Evolutionary conservation across 768 basidiomycete species (phyloP).

Genomic region (Neoboletus brunneissimus): DNA sequence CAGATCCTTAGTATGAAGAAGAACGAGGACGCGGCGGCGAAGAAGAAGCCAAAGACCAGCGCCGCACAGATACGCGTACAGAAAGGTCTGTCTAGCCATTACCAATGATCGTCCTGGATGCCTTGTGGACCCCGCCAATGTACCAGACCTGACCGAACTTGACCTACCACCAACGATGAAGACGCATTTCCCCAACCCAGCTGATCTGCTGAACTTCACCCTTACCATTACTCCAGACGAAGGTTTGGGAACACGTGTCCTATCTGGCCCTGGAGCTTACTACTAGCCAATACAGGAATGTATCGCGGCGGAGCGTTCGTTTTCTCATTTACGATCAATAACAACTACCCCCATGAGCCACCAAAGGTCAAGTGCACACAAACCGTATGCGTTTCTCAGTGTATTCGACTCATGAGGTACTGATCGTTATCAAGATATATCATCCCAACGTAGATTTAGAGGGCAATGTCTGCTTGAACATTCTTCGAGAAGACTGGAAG

Average conservation of each 20-base stretch:
- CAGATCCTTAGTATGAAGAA: slow-evolving; percentile 99
- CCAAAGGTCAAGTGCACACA: slow-evolving; percentile 98
- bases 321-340: slow-evolving; percentile 95
- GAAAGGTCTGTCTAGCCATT: slow-evolving; percentile 63
- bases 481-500: slow-evolving; percentile 99
- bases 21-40: slow-evolving; percentile 94
- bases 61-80: slow-evolving; percentile 99
- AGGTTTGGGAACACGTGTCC: slow-evolving; percentile 47
- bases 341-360: slow-evolving; percentile 98
- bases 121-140: slow-evolving; percentile 1
- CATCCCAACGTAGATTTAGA: slow-evolving; percentile 98
- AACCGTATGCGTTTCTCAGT: slow-evolving; percentile 53
- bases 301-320: slow-evolving; percentile 93
- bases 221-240: slow-evolving; percentile 96
- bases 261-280: slow-evolving; percentile 1
- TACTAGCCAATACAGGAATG: slow-evolving; percentile 63
- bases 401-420: not conserved
- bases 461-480: slow-evolving; percentile 98
- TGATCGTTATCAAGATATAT: slow-evolving; percentile 69
- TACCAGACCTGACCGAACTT: slow-evolving; percentile 89
- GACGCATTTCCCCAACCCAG: slow-evolving; percentile 88
- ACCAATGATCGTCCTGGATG: not conserved
- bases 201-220: slow-evolving; percentile 94
- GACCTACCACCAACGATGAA: slow-evolving; percentile 96
- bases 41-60: slow-evolving; percentile 98